Evolutionary conservation across 352 stramenopile genomes (phyloP), one percentile per base, ranked within the genome.

Genomic region (Globisporangium cederbergense): DNA sequence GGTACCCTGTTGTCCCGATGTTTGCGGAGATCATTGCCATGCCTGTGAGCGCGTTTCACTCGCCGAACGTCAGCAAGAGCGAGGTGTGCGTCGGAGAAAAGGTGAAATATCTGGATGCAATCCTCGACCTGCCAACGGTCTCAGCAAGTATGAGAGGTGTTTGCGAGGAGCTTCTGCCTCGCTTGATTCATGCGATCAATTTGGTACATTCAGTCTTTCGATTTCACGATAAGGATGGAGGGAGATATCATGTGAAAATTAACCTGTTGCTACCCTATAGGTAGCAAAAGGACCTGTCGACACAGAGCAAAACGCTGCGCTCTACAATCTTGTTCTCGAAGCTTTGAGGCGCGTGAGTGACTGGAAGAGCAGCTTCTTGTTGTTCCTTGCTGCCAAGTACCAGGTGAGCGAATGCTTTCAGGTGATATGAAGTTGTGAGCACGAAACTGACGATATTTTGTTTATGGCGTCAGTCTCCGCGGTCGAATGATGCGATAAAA

Each of bases 331-430:
- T 6, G 49, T 82, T 5, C 20, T 76, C 22, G 68, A 81, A 45
- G 75, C 75, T 4, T 45, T 88, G 7, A 38, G 45, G 22, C 16
- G 77, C 5, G 46, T 94, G 40, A 73, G 71, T 56, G 62, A 71
- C 22, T 94, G 85, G 84, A 93, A 88, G 36, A 81, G 72, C 49
- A 75, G 66, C 8, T 67, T 94, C 9, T 56, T 75, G 32, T 55
- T 93, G 20, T 78, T 82, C 54, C 40, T 81, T 49, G 69, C 82
- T 8, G 78, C 70, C 66, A 93, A 93, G 66, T 78, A 86, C 32
- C 74, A 83, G 72, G 68, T 80, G 70, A 22, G 62, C 8, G 42
- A 25, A 14, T 8, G 13, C 18, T 32, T 53, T 13, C 11, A 3
- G 51, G 52, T 30, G n/a, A n/a, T 32, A 3, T 52, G 51, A 56